These are phyloP conservation scores for Phyllosticta citrichinensis DNA, from an alignment of 2,329 filamentous ascomycete genomes.

Conservation along the genomic window DNA sequence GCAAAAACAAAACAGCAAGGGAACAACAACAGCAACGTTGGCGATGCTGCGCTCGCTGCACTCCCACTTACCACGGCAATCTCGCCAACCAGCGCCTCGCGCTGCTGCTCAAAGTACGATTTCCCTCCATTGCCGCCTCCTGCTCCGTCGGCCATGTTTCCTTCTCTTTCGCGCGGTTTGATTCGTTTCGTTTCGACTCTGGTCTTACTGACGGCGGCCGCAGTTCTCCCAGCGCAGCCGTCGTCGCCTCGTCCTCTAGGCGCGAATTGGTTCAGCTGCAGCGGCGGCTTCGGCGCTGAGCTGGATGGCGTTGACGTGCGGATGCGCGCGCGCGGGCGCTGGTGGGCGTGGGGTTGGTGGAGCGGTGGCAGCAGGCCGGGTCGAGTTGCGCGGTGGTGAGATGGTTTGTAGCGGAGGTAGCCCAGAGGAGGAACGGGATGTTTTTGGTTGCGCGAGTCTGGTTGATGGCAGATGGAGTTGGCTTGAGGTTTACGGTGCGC, in stretches of 20 bases:
- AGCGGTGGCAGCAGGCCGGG: neutral
- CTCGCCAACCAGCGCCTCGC: constrained; percentile 59
- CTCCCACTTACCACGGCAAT: constrained; percentile 52
- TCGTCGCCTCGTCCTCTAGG: neutral
- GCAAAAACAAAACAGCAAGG: constrained; percentile 11
- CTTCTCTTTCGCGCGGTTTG: neutral
- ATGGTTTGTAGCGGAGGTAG: no score
- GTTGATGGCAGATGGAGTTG: no score
- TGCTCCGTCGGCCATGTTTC: neutral
- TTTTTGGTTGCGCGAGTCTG: no score
- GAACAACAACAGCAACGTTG: constrained; percentile 18
- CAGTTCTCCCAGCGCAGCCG: neutral
- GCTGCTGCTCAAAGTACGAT: constrained; percentile 66
- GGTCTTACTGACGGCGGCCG: no score
- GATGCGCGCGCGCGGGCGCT: neutral
- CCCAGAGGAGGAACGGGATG: no score
- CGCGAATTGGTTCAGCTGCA: neutral
- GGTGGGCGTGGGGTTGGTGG: neutral
- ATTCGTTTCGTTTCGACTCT: neutral
- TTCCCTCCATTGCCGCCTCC: constrained; percentile 12
- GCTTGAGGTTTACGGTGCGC: no score
- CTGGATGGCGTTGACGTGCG: neutral
- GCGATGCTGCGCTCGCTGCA: constrained; percentile 20
- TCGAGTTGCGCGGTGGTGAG: no score
- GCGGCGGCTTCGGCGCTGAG: neutral